These are phyloP conservation scores for Fragilaria crotonensis DNA, from an alignment of 108 stramenopile species.

Conservation along the genomic window DNA sequence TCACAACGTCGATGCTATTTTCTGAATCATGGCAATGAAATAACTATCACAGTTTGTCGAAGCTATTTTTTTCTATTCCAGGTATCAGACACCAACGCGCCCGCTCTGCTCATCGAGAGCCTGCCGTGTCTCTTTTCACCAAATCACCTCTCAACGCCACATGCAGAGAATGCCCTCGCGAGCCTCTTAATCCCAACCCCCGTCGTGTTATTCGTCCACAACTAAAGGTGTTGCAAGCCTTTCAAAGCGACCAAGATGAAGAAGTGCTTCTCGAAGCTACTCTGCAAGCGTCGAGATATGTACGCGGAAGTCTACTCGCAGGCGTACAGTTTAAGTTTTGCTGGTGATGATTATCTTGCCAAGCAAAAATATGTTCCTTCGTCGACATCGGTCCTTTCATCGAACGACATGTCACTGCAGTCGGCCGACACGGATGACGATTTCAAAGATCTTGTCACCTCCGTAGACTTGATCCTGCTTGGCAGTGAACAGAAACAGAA, in stretches of 20 bases:
- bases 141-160: not conserved
- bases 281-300: not conserved
- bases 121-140: not conserved
- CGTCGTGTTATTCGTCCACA: not conserved
- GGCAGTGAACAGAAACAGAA: not conserved
- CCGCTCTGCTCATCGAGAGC: no score
- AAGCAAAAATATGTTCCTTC: not conserved
- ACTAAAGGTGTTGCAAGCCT: not conserved
- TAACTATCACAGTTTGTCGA: no score
- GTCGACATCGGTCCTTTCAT: not conserved
- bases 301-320: not conserved
- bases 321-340: not conserved
- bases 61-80: no score
- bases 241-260: not conserved
- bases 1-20: no score
- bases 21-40: no score
- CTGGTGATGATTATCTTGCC: not conserved
- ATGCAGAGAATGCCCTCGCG: not conserved
- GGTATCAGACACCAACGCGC: no score
- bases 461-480: not conserved
- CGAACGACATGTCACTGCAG: not conserved
- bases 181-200: not conserved
- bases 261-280: not conserved
- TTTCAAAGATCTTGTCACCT: not conserved
- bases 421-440: not conserved